Conservation (phyloP, 2,329 filamentous ascomycete species). For the Hypoxylon sp. region DNA sequence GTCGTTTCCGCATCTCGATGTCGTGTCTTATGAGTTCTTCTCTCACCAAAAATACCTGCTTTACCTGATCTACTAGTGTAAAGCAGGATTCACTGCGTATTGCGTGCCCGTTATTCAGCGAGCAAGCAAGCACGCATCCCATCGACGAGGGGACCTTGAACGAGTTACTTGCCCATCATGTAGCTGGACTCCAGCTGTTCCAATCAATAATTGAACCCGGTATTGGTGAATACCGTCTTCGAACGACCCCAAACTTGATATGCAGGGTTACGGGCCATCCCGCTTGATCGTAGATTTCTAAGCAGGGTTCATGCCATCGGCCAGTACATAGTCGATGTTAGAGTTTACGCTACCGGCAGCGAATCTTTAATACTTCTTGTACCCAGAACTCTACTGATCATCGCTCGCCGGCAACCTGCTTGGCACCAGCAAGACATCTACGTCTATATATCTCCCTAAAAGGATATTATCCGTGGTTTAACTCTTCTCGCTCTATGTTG, state of each 20-base stretch:
- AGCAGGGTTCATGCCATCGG: slow-evolving; percentile 9
- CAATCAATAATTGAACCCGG: slow-evolving; percentile 4
- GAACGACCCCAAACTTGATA: slow-evolving; percentile 3
- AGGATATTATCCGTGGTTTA: neutral
- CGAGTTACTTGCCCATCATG: neutral
- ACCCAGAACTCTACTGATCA: slow-evolving; percentile 40
- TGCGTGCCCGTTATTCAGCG: neutral
- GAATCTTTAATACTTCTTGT: slow-evolving; percentile 45
- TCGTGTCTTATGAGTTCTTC: neutral
- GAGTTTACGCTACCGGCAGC: neutral
- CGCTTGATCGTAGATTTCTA: slow-evolving; percentile 10
- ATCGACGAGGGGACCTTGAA: neutral
- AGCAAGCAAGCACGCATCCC: neutral
- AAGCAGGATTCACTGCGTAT: neutral
- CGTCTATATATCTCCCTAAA: neutral
- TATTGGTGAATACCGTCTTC: slow-evolving; percentile 12
- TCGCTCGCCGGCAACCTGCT: neutral
- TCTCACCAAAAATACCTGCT: neutral
- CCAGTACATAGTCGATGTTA: neutral
- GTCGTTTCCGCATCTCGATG: neutral
- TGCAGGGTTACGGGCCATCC: slow-evolving; percentile 26
- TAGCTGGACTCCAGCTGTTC: neutral
- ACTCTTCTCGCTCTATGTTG: neutral
- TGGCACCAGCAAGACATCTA: neutral
- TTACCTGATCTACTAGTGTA: neutral